Percentiles rank a stretch among this genome's conserved stretches.
These are phyloP conservation scores for Selaginella tamariscina DNA, from an alignment of 75 land plant genomes.

Conservation along the genomic window DNA sequence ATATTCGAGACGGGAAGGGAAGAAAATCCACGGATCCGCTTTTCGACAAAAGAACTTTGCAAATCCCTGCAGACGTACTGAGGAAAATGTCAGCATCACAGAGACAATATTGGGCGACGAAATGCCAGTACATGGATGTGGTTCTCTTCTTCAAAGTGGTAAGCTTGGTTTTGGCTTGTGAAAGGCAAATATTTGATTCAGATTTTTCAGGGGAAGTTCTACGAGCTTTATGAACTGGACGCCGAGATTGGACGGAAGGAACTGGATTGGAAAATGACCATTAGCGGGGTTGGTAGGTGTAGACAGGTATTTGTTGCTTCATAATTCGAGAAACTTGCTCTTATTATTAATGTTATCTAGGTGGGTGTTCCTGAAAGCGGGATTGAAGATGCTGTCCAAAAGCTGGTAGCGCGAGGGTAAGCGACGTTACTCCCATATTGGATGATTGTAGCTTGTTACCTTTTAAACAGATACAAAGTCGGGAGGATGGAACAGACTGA, in stretches of 20 bases:
- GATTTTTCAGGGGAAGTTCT: slow-evolving; percentile 69
- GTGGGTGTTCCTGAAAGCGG: slow-evolving; percentile 93
- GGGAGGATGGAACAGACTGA: slow-evolving; percentile 89
- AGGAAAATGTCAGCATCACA: slow-evolving; percentile 87
- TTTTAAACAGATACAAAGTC: slow-evolving; percentile 61
- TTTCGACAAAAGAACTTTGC: slow-evolving; percentile 72
- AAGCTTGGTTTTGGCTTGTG: slow-evolving; percentile 9
- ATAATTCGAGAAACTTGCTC: too few relatives aligned
- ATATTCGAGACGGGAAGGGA: slow-evolving; percentile 52
- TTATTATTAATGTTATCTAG: too few relatives aligned
- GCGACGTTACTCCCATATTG: neutral
- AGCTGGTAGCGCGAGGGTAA: slow-evolving; percentile 80
- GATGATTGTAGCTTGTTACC: neutral
- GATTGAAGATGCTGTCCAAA: slow-evolving; percentile 85
- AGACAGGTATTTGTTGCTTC: slow-evolving; percentile 66
- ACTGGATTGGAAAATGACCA: slow-evolving; percentile 88
- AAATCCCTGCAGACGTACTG: slow-evolving; percentile 63
- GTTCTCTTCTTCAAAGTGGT: slow-evolving; percentile 97
- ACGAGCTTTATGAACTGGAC: slow-evolving; percentile 93
- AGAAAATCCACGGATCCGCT: slow-evolving; percentile 57
- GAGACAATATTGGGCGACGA: slow-evolving; percentile 77
- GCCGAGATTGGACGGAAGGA: slow-evolving; percentile 95
- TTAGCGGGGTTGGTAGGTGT: slow-evolving; percentile 93
- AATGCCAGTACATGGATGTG: slow-evolving; percentile 86
- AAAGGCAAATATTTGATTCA: too few relatives aligned